Evolutionary conservation across 2,329 filamentous ascomycete species (phyloP), one percentile per base, ranked within the genome.

Genomic region (Periconia macrospinosa): DNA sequence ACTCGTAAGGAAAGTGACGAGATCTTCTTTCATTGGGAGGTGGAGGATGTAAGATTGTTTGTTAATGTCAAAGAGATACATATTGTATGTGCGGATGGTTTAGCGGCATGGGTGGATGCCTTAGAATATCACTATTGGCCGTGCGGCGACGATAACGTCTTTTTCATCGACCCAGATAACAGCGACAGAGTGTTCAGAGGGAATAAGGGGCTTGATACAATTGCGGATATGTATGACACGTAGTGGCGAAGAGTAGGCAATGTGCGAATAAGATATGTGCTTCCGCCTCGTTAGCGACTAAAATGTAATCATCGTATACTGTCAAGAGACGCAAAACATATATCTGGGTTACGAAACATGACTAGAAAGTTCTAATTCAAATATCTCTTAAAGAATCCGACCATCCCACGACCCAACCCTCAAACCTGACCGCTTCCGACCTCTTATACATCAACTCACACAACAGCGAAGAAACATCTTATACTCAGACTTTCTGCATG

Each of bases 111-210:
- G 51, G 15, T 30, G n/a, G 45, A 35, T 3, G 43, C 48, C 18
- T 30, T 40, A 19, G 47, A 52, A 17, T 47, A 43, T 15, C 37
- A 48, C 30, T 37, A 51, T 30, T 57, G 51, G 51, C 51, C 51
- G 3, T 57, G 51, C 35, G 52, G 51, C 19, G 23, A 33, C 20
- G 54, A 57, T 14, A 57, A 54, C n/a, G 45, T 54, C 5, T 53
- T 44, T 33, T 41, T 51, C 3, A 49, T 52, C 15, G 43, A 52
- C 41, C 51, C 27, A 18, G 33, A 23, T 20, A 30, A 49, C n/a
- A 37, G 48, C 18, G 42, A 19, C 3, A 45, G 20, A 20, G 35
- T 52, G 23, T 27, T 27, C 23, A 27, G 23, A 27, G 23, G 23
- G 23, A 27, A 27, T 27, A 27, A 3, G 41, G 18, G 23, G 43